Evolutionary conservation across 2,329 filamentous ascomycete species (phyloP).

Genomic region (Claviceps purpurea): DNA sequence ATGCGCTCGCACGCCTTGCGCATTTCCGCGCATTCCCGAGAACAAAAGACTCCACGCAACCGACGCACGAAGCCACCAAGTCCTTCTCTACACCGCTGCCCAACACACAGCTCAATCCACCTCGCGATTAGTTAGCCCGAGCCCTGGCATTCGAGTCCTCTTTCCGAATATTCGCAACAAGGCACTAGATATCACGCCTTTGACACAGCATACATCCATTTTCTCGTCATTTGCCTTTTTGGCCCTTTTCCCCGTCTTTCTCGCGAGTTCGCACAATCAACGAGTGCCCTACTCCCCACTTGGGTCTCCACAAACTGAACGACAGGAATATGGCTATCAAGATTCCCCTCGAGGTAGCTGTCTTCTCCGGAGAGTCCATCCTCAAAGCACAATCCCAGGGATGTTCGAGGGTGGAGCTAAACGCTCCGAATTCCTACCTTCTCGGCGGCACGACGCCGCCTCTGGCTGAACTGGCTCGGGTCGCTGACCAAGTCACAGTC

Average conservation of each 20-base stretch:
- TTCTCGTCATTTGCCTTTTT: background rate
- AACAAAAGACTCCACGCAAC: background rate
- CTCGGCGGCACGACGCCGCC: conserved; percentile 39
- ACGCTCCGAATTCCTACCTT: conserved; percentile 34
- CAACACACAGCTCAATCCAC: background rate
- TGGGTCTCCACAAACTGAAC: background rate
- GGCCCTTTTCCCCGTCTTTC: background rate
- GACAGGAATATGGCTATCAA: background rate
- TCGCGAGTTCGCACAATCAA: background rate
- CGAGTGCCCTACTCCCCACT: background rate
- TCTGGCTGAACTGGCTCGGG: conserved; percentile 22
- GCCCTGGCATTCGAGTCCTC: background rate
- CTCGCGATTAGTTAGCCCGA: background rate
- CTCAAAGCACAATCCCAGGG: conserved; percentile 26
- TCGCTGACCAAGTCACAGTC: conserved; percentile 17
- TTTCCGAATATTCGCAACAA: background rate
- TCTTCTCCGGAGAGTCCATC: conserved; percentile 33
- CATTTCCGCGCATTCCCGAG: background rate
- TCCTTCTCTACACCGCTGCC: background rate
- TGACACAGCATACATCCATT: background rate
- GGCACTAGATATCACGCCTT: background rate
- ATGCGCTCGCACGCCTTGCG: background rate
- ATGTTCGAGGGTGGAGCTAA: conserved; percentile 40
- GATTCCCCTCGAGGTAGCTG: conserved; percentile 36
- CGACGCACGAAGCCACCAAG: background rate